Percentiles rank a stretch among this genome's conserved stretches.
These are phyloP conservation scores for Sodiomyces alkalinus DNA, from an alignment of 2,329 filamentous ascomycete species.

Conservation along the genomic window DNA sequence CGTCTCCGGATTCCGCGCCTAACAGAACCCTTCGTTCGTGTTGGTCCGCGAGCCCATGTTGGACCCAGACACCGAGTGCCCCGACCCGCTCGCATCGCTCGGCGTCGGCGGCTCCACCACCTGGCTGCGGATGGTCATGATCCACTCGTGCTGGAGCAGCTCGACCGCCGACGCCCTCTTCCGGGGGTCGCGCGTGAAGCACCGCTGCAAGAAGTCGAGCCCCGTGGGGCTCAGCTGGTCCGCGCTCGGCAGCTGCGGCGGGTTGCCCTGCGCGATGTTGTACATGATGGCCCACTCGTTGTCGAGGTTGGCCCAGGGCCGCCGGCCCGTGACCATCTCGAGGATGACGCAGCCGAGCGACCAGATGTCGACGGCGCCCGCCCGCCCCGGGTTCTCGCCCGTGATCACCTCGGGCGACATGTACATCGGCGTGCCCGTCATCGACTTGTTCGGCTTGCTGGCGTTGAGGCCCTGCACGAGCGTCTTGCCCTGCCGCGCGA, in stretches of 20 bases:
- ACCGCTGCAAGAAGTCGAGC: slow-evolving; percentile 75
- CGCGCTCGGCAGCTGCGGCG: slow-evolving; percentile 63
- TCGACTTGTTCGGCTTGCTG: slow-evolving; percentile 63
- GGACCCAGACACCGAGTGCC: slow-evolving; percentile 29
- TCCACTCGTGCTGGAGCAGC: slow-evolving; percentile 88
- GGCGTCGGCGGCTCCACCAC: slow-evolving; percentile 50
- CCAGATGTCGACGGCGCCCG: slow-evolving; percentile 89
- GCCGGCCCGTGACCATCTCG: slow-evolving; percentile 90
- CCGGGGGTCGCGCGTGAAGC: slow-evolving; percentile 73
- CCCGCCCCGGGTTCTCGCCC: slow-evolving; percentile 63
- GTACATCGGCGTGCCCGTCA: slow-evolving; percentile 99
- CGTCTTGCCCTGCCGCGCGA: slow-evolving; percentile 84
- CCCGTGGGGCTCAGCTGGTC: slow-evolving; percentile 78
- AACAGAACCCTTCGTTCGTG: slow-evolving; percentile 9
- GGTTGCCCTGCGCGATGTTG: slow-evolving; percentile 95
- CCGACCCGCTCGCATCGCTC: slow-evolving; percentile 32
- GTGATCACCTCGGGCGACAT: slow-evolving; percentile 99
- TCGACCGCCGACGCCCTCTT: slow-evolving; percentile 73
- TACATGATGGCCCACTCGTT: slow-evolving; percentile 99
- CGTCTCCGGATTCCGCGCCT: slow-evolving; percentile 3
- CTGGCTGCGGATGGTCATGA: slow-evolving; percentile 48
- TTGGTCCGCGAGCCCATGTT: slow-evolving; percentile 5
- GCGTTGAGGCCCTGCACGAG: slow-evolving; percentile 50
- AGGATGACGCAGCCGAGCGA: slow-evolving; percentile 91
- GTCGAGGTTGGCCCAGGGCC: slow-evolving; percentile 89